Conservation (phyloP, 2,329 filamentous ascomycete species). For the Xylariales sp. region DNA sequence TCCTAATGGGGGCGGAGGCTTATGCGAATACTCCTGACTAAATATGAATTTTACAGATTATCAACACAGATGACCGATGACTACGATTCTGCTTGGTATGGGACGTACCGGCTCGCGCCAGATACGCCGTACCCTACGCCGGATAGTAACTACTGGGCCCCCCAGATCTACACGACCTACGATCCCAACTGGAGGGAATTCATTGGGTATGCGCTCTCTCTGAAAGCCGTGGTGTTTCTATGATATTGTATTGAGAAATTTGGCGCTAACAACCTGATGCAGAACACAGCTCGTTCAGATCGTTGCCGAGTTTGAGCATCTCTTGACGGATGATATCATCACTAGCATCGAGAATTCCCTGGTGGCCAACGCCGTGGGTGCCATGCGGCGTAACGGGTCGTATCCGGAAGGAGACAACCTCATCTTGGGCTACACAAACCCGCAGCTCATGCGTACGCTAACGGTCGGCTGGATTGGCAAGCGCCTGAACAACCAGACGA, state of each 20-base stretch:
- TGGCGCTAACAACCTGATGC: neutral
- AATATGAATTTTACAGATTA: constrained; percentile 15
- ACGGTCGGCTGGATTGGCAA: constrained; percentile 35
- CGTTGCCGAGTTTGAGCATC: constrained; percentile 27
- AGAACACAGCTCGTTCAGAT: constrained; percentile 29
- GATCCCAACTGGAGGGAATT: constrained; percentile 34
- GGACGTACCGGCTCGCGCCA: constrained; percentile 34
- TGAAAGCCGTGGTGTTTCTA: too few species aligned
- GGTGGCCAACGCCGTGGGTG: constrained; percentile 29
- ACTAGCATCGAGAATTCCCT: constrained; percentile 30
- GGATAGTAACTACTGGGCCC: constrained; percentile 26
- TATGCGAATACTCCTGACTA: too few species aligned
- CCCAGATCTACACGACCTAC: constrained; percentile 25
- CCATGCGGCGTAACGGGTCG: constrained; percentile 34
- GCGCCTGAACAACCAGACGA: constrained; percentile 29
- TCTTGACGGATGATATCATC: constrained; percentile 25
- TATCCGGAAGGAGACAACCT: constrained; percentile 33
- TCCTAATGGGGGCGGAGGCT: too few species aligned
- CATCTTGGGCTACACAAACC: constrained; percentile 35
- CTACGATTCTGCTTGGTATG: constrained; percentile 35
- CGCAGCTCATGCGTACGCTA: constrained; percentile 33
- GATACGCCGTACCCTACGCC: constrained; percentile 32
- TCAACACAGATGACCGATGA: constrained; percentile 29
- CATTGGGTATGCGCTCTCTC: constrained; percentile 26
- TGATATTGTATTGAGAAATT: neutral